Conservation (phyloP, 2,329 filamentous ascomycete genomes). For the Diplocarpon mali region DNA sequence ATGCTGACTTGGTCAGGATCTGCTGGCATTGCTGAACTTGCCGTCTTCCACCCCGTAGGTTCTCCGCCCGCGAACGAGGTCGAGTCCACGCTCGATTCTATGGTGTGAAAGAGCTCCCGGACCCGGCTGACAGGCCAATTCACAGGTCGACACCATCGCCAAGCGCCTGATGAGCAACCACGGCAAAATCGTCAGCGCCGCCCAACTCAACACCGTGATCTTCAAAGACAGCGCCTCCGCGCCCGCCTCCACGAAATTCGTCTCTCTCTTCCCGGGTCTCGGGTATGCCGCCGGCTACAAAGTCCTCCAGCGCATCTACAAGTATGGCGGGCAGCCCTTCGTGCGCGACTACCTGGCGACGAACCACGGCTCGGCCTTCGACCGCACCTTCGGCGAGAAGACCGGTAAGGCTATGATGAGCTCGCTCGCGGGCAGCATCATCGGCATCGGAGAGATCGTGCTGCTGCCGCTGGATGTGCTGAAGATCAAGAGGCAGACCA, state of each 20-base stretch:
- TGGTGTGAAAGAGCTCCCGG: background rate
- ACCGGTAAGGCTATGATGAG: slow-evolving; percentile 98
- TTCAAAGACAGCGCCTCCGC: slow-evolving; percentile 82
- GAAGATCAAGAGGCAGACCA: slow-evolving; percentile 99
- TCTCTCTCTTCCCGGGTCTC: slow-evolving; percentile 91
- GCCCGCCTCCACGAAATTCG: slow-evolving; percentile 63
- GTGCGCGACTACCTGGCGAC: slow-evolving; percentile 77
- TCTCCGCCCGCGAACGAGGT: slow-evolving; percentile 3
- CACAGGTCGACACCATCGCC: slow-evolving; percentile 88
- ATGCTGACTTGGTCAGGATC: slow-evolving; percentile 47
- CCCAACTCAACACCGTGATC: slow-evolving; percentile 78
- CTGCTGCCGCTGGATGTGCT: slow-evolving; percentile 90
- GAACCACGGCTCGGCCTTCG: slow-evolving; percentile 76
- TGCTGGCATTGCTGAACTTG: slow-evolving; percentile 85
- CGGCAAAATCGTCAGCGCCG: slow-evolving; percentile 49
- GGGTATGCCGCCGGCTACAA: slow-evolving; percentile 98
- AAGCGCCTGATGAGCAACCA: slow-evolving; percentile 99
- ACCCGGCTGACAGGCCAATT: slow-evolving; percentile 8
- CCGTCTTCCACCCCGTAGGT: slow-evolving; percentile 80
- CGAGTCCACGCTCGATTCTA: background rate
- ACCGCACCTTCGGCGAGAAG: slow-evolving; percentile 85
- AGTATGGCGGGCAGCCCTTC: slow-evolving; percentile 95
- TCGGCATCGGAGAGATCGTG: slow-evolving; percentile 95
- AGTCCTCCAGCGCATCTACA: slow-evolving; percentile 93
- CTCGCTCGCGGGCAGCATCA: slow-evolving; percentile 86